Conservation (phyloP, 805 yeast species). For the Suhomyces sp. region DNA sequence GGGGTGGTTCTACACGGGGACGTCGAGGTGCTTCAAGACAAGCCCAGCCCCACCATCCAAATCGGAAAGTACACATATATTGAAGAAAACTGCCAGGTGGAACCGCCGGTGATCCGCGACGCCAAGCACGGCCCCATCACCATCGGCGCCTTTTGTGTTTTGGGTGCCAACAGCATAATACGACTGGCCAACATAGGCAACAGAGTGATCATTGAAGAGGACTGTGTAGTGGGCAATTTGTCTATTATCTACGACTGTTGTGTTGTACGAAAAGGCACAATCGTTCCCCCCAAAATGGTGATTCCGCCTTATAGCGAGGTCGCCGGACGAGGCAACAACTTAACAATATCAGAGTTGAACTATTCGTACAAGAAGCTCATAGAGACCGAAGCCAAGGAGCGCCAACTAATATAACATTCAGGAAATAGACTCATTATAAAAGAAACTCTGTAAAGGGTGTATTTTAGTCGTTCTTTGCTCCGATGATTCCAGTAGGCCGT, state of each 20-base stretch:
- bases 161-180: conserved; percentile 36
- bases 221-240: conserved; percentile 35
- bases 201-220: conserved; percentile 45
- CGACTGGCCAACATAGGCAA: conserved; percentile 44
- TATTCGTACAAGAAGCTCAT: conserved; percentile 34
- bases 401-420: conserved; percentile 6
- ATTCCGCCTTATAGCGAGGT: conserved; percentile 55
- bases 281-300: conserved; percentile 40
- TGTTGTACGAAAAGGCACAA: conserved; percentile 39
- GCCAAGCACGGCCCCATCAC: conserved; percentile 25
- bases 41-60: conserved; percentile 26
- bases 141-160: conserved; percentile 46
- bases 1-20: conserved; percentile 35
- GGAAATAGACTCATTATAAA: too few species aligned
- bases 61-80: conserved; percentile 49
- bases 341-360: conserved; percentile 22
- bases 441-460: too few species aligned
- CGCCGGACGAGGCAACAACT: conserved; percentile 37
- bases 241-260: conserved; percentile 52
- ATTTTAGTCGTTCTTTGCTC: conserved; percentile 3
- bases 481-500: conserved; percentile 4
- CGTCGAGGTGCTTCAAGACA: conserved; percentile 13
- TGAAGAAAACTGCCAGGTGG: conserved; percentile 22
- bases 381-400: conserved; percentile 33
- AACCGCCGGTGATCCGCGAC: conserved; percentile 23